These are phyloP conservation scores for Abortiporus biennis DNA, from an alignment of 1,284 basidiomycete species.

Conservation along the genomic window DNA sequence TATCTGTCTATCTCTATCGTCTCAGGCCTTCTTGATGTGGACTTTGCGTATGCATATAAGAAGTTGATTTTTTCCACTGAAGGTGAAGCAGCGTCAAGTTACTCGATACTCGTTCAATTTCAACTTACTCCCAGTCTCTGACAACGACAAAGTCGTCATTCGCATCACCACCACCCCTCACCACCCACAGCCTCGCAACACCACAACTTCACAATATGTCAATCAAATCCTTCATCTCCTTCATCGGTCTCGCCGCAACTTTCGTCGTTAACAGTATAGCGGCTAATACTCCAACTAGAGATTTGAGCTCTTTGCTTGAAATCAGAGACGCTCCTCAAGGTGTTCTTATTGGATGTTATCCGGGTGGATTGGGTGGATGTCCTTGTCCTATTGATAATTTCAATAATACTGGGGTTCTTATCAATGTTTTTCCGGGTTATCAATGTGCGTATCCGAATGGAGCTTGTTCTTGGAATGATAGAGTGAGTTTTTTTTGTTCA, in stretches of 20 bases:
- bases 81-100: no score
- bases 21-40: no score
- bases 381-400: slow-evolving; percentile 15
- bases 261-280: slow-evolving; percentile 1
- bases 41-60: no score
- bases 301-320: slow-evolving; percentile 7
- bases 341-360: slow-evolving; percentile 11
- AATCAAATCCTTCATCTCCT: slow-evolving; percentile 18
- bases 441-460: slow-evolving; percentile 17
- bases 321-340: background rate
- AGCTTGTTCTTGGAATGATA: slow-evolving; percentile 18
- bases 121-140: no score
- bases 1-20: no score
- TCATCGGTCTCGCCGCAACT: slow-evolving; percentile 8
- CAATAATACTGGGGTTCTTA: slow-evolving; percentile 16
- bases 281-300: background rate
- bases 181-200: no score
- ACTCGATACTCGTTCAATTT: no score
- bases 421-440: slow-evolving; percentile 17
- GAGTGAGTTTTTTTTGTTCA: slow-evolving; percentile 9
- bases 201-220: no score
- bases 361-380: slow-evolving; percentile 15
- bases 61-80: no score
- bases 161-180: no score
- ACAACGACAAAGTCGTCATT: no score